Evolutionary conservation across 768 basidiomycete genomes (phyloP).

Genomic region (Lactarius psammicola): DNA sequence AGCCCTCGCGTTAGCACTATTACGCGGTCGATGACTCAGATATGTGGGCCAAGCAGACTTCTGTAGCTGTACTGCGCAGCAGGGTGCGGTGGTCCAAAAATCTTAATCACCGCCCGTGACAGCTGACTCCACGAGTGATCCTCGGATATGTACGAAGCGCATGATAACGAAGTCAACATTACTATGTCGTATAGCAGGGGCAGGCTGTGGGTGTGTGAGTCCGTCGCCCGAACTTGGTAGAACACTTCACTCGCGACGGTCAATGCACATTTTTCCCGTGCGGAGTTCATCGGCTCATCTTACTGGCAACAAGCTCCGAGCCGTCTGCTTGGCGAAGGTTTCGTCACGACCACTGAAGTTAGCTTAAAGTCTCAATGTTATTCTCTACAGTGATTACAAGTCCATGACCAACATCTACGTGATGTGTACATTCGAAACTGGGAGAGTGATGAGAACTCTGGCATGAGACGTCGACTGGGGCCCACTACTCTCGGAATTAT

Average conservation of each 20-base stretch:
- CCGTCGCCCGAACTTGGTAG: not conserved
- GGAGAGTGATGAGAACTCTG: not conserved
- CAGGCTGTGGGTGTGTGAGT: not conserved
- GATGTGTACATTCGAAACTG: not conserved
- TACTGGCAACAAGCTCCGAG: not conserved
- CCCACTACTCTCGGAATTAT: not conserved
- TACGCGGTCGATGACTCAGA: slow-evolving; percentile 38
- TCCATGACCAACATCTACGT: not conserved
- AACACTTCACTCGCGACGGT: not conserved
- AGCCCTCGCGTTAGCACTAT: slow-evolving; percentile 60
- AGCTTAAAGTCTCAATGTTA: not conserved
- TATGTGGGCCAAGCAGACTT: not conserved
- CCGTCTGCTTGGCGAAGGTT: not conserved
- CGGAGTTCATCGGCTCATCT: not conserved
- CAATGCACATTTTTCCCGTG: not conserved
- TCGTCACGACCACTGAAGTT: not conserved
- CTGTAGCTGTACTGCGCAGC: not conserved
- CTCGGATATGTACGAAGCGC: not conserved
- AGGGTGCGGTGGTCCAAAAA: not conserved
- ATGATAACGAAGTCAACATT: not conserved
- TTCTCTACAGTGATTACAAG: not conserved
- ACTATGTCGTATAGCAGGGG: not conserved
- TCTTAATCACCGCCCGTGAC: not conserved
- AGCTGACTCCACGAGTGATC: not conserved
- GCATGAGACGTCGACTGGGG: not conserved